Evolutionary conservation across 1,284 basidiomycete species (phyloP).

Genomic region (Porodaedalea pini): DNA sequence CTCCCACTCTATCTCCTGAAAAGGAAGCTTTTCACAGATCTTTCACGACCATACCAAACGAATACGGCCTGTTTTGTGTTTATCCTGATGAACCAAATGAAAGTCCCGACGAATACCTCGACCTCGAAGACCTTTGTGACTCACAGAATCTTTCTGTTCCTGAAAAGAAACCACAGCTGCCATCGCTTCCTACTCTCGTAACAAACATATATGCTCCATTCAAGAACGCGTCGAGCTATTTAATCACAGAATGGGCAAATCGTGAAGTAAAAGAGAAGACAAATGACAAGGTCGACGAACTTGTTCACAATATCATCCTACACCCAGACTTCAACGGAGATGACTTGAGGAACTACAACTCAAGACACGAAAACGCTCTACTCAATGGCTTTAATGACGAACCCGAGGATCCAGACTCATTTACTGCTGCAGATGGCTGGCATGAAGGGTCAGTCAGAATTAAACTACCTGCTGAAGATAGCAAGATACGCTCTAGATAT

Average conservation of each 20-base stretch:
- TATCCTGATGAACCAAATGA: not conserved
- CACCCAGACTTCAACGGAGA: constrained; percentile 21
- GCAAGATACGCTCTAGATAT: not conserved
- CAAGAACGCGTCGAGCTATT: constrained; percentile 1
- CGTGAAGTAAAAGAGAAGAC: constrained; percentile 26
- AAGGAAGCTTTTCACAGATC: too few relatives aligned
- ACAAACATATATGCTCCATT: constrained; percentile 7
- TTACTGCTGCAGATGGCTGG: not conserved
- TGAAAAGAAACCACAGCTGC: too few relatives aligned
- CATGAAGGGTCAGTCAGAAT: not conserved
- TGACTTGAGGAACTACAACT: not conserved
- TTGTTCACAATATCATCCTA: constrained; percentile 33
- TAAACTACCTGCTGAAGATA: not conserved
- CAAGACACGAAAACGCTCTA: not conserved
- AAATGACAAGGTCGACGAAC: constrained; percentile 23
- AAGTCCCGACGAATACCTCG: not conserved
- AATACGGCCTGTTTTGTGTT: not conserved
- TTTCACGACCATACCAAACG: not conserved
- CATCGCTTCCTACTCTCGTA: not conserved
- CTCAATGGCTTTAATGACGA: not conserved
- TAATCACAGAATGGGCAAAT: constrained; percentile 24
- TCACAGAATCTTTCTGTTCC: too few relatives aligned
- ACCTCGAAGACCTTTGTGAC: not conserved
- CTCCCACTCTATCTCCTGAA: not conserved
- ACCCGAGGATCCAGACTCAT: not conserved